Percentiles rank a stretch among this genome's conserved stretches.
Conservation (phyloP, 192 early-diverging fungal species). For the Coemansia sp. region DNA sequence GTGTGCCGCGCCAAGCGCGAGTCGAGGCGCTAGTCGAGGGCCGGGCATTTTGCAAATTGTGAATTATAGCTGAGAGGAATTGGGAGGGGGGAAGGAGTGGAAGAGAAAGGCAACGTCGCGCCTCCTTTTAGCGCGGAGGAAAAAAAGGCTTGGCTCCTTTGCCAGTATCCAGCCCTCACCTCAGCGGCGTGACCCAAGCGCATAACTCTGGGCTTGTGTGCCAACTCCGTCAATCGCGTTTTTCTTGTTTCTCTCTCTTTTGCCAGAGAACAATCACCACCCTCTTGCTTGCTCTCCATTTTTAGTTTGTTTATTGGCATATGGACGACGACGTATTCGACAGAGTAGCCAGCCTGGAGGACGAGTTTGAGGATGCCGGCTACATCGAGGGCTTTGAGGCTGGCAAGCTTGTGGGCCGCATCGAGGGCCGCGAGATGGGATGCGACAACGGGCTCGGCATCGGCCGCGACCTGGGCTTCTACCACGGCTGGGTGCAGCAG, state of each 20-base stretch:
- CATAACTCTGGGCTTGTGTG: conserved; percentile 1
- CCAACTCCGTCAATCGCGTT: too few relatives aligned
- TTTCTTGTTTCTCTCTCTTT: too few relatives aligned
- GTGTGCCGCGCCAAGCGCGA: not conserved
- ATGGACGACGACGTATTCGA: conserved; percentile 4
- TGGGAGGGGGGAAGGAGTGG: too few relatives aligned
- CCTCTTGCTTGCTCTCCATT: too few relatives aligned
- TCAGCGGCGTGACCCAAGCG: not conserved
- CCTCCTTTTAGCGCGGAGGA: too few relatives aligned
- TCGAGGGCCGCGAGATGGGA: conserved; percentile 52
- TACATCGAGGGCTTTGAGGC: conserved; percentile 32
- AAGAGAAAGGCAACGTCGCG: not conserved
- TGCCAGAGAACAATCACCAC: too few relatives aligned
- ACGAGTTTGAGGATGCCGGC: conserved; percentile 32
- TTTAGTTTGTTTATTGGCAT: too few relatives aligned
- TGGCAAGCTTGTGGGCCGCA: conserved; percentile 22
- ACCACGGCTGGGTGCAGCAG: conserved; percentile 49
- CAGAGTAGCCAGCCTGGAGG: not conserved
- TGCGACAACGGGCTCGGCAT: conserved; percentile 42
- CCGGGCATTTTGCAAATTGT: too few relatives aligned
- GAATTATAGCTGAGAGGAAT: too few relatives aligned
- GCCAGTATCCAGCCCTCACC: not conserved
- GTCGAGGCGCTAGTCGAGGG: not conserved
- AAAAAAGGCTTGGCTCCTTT: not conserved
- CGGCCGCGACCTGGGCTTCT: conserved; percentile 52